Evolutionary conservation across 2,329 filamentous ascomycete genomes (phyloP), one percentile per base, ranked within the genome.

Genomic region (Plectosphaerella cucumerina): DNA sequence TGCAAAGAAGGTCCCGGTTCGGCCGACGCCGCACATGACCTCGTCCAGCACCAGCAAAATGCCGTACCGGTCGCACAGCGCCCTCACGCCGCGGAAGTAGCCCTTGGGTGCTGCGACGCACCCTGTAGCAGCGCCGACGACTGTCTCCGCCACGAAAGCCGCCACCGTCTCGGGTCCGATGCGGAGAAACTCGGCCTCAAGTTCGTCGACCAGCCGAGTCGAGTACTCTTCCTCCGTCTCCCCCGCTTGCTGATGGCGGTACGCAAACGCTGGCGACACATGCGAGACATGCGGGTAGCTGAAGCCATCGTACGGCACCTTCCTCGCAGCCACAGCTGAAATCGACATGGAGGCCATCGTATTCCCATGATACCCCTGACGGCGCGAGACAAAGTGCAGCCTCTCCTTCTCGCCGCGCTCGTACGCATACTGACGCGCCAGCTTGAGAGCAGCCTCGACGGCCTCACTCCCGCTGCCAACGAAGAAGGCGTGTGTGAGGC

Each of bases 1-100:
- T 0, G 82, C 80, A 65, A 88, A 78, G 57, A 87, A 65, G 6
- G 72, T 80, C 0, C 83, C 84, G 0, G 74, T 77, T 3, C 84
- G 75, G 3, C 84, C 84, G 66, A 81, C 80, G 10, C 85, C 85
- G 47, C 78, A 85, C 86, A 90, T 90, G 53, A 90, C 77, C 62
- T 82, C 77, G 50, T 82, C 80, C 0, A 81, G 55, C n/a, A 81
- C 72, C 5, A 84, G 68, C 2, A 85, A 69, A 0, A 77, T 75
- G 2, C 76, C 78, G 51, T 84, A 67, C 50, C 74, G 74, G 20
- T 78, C 70, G 60, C 82, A 85, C 0, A 86, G 69, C 0, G 64
- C 60, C 48, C 75, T 71, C 52, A 83, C 70, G 9, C 74, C 77
- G n/a, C 69, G 60, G 55, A 83, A 74, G 49, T 86, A 86, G 0